Conservation (phyloP, 306 rosid genomes). For the Alnus glutinosa region DNA sequence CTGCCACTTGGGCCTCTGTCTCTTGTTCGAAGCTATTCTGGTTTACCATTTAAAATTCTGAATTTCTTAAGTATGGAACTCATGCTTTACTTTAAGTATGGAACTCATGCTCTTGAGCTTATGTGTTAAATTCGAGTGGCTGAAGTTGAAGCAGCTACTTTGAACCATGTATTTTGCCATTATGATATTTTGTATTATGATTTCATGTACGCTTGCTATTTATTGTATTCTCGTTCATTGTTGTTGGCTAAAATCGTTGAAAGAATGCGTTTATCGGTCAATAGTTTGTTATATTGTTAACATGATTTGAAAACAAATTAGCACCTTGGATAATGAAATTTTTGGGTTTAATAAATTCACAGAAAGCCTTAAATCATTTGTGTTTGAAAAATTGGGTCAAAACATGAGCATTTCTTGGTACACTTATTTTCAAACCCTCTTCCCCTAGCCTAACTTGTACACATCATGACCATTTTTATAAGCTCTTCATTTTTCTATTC, state of each 20-base stretch:
- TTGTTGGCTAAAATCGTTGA: background rate
- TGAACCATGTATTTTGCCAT: background rate
- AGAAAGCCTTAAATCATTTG: background rate
- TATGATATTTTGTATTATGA: background rate
- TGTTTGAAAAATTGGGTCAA: background rate
- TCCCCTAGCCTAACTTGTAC: background rate
- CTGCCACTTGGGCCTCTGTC: background rate
- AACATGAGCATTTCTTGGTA: background rate
- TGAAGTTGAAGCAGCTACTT: no score
- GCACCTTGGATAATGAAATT: background rate
- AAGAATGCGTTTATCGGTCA: background rate
- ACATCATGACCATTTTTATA: background rate
- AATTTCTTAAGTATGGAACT: background rate
- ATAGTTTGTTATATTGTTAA: background rate
- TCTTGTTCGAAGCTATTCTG: background rate
- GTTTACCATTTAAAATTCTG: background rate
- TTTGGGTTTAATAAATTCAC: background rate
- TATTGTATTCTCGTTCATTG: background rate
- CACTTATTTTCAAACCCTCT: background rate
- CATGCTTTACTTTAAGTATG: background rate
- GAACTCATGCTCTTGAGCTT: background rate
- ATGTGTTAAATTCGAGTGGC: background rate
- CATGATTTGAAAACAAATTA: background rate
- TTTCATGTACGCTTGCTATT: background rate
- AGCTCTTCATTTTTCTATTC: background rate